A percentile compares a stretch with the other conserved stretches of the same genome.
Evolutionary conservation across 257 asterid species (phyloP).

Genomic region (Anisodus acutangulus): DNA sequence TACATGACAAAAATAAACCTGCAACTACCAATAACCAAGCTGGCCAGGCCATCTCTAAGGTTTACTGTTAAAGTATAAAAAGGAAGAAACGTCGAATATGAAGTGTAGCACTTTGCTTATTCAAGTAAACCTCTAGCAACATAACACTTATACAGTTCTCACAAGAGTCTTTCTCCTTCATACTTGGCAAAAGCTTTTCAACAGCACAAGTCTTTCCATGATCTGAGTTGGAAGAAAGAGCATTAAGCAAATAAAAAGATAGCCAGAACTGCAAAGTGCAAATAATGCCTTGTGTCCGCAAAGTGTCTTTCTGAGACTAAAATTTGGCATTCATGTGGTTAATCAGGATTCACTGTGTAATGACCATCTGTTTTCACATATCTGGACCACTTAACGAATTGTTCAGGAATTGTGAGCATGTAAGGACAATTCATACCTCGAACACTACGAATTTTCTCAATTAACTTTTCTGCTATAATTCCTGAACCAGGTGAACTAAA

Average conservation of each 20-base stretch:
- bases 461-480: slow-evolving; percentile 80
- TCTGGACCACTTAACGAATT: neutral
- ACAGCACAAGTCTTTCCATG: neutral
- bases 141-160: neutral
- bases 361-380: slow-evolving; percentile 6
- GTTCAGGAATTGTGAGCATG: slow-evolving; percentile 1
- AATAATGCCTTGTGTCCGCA: neutral
- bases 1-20: neutral
- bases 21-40: neutral
- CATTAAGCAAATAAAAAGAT: neutral
- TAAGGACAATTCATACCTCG: slow-evolving; percentile 60
- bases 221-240: slow-evolving; percentile 22
- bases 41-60: neutral
- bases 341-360: slow-evolving; percentile 12
- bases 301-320: neutral
- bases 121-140: neutral
- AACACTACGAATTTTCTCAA: slow-evolving; percentile 81
- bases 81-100: neutral
- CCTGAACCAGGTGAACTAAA: slow-evolving; percentile 75
- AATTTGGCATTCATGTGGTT: neutral
- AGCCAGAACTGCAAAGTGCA: slow-evolving; percentile 12
- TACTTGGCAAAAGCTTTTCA: neutral
- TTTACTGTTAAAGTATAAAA: neutral
- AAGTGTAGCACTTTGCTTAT: slow-evolving; percentile 10
- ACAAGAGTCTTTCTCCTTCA: neutral